A percentile compares a stretch with the other conserved stretches of the same genome.
These are phyloP conservation scores for Cladorrhinum samala DNA, from an alignment of 495 filamentous ascomycete genomes.

Conservation along the genomic window DNA sequence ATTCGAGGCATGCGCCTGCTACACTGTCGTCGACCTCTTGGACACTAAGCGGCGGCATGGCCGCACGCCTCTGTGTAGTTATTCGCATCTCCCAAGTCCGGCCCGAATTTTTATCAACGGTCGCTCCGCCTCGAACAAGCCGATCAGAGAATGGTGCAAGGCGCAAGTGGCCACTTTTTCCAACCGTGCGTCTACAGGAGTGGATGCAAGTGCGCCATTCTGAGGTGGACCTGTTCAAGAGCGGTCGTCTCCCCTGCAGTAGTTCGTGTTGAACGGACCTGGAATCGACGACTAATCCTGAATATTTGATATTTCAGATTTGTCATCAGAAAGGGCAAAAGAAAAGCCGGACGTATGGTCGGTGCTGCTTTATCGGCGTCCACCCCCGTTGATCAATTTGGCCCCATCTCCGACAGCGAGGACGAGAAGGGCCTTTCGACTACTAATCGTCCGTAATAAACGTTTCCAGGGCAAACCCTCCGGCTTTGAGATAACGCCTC, in stretches of 20 bases:
- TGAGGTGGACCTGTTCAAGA: slow-evolving; percentile 3
- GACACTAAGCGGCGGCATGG: no score
- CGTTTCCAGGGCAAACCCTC: no score
- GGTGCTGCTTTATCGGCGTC: no score
- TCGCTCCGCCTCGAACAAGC: no score
- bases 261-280: slow-evolving; percentile 16
- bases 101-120: no score
- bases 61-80: neutral
- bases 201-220: slow-evolving; percentile 5
- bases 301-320: no score
- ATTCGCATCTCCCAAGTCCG: neutral
- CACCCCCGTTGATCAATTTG: no score
- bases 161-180: neutral
- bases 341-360: neutral
- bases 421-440: no score
- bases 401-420: no score
- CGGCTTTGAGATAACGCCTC: no score
- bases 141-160: neutral
- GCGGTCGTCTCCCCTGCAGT: slow-evolving; percentile 17
- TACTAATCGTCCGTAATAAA: no score
- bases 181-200: slow-evolving; percentile 18
- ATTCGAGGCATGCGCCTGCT: neutral
- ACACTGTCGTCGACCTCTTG: neutral
- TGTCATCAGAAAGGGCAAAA: neutral
- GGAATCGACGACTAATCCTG: neutral